Percentiles rank a stretch among this genome's conserved stretches.
Evolutionary conservation across 129 eudicot species (phyloP).

Genomic region (Sambucus nigra): DNA sequence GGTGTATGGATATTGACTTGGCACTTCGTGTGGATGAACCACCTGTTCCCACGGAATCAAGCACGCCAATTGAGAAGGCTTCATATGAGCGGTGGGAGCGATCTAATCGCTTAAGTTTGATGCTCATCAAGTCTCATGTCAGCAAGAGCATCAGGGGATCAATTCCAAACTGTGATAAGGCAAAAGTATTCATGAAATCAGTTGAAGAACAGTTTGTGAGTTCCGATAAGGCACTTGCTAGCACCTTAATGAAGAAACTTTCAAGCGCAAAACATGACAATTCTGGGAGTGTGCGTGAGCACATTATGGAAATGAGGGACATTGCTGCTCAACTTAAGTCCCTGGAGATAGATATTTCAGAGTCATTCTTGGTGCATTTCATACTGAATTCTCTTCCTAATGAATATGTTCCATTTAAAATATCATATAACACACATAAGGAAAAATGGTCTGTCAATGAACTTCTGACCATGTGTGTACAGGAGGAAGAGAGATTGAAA

Average conservation of each 20-base stretch:
- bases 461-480: too few species aligned
- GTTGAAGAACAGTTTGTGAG: constrained; percentile 1
- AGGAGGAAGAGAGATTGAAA: background rate
- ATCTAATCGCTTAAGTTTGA: background rate
- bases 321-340: background rate
- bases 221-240: background rate
- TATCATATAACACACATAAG: background rate
- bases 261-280: background rate
- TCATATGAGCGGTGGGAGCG: constrained; percentile 1
- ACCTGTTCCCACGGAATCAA: constrained; percentile 1
- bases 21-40: background rate
- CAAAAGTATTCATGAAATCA: background rate
- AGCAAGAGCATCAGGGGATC: background rate
- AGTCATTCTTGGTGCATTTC: too few species aligned
- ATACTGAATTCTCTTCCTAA: too few species aligned
- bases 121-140: background rate
- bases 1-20: background rate
- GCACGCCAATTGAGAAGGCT: background rate
- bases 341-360: background rate
- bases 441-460: too few species aligned
- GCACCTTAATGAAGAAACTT: background rate
- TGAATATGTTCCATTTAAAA: too few species aligned
- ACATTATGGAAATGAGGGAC: background rate
- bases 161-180: background rate
- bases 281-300: constrained; percentile 1